Conservation (phyloP, 176 grass and related monocot species). For the Coix lacrymajobi region DNA sequence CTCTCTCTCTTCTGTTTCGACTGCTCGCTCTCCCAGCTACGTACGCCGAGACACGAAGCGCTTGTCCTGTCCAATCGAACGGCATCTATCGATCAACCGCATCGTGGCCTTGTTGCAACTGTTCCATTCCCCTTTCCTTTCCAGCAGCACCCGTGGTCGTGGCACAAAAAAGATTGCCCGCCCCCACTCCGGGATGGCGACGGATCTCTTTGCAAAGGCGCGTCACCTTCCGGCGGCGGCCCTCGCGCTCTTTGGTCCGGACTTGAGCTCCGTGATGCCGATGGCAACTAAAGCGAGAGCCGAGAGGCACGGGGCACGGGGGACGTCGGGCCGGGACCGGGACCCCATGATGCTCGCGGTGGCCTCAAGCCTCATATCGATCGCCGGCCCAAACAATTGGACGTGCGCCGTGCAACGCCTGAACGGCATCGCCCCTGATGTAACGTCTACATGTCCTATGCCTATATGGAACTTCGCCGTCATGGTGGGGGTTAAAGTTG, state of each 20-base stretch:
- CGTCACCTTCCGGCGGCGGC: background rate
- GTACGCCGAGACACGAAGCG: background rate
- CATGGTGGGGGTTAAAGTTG: background rate
- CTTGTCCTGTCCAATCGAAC: background rate
- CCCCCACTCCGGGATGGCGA: constrained; percentile 6
- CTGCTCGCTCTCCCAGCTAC: background rate
- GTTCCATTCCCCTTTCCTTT: background rate
- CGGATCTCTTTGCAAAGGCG: background rate
- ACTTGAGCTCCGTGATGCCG: constrained; percentile 9
- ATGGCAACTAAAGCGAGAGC: constrained; percentile 14
- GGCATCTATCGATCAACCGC: constrained; percentile 7
- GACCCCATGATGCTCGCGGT: background rate
- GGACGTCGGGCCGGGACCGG: background rate
- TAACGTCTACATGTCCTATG: background rate
- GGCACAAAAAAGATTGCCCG: background rate
- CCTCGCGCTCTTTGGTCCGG: background rate
- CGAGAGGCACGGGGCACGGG: background rate
- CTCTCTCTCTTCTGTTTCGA: background rate
- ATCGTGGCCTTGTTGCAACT: constrained; percentile 23
- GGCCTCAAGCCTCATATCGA: background rate
- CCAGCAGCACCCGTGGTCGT: background rate
- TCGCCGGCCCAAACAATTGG: background rate
- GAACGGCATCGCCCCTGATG: background rate
- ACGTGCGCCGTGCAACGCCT: background rate
- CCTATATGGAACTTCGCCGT: background rate